Base-by-base conservation (phyloP, 257 asterid species). In the Fraxinus anomala region DNA sequence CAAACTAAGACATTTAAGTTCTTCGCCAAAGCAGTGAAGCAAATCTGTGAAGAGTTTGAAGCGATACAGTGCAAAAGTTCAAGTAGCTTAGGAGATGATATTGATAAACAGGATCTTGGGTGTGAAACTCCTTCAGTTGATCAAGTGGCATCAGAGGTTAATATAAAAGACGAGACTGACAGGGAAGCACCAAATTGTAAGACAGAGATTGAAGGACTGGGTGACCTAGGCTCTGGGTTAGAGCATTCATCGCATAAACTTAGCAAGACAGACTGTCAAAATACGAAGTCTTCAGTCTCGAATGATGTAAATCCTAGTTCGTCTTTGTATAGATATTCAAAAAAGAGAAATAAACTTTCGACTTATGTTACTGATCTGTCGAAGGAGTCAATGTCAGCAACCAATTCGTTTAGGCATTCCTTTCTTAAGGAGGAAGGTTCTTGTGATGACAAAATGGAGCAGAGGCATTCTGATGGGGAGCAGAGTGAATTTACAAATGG, bases 1-100 rank as follows among this genome's bases (percentile, higher is more conserved):
- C 88, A 80, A 83, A 94, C 90, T 61, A 94, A 92, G 83, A 86
- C 88, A 5, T 84, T 84, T 16, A 93, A 78, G 84, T 75, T 72
- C 78, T 94, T 94, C 79, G 88, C 94, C 68, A 88, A 88, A 80
- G 98, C 98, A n/a, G 94, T 91, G 76, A 83, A 82, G 78, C 90
- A 92, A 84, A 94, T 94, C 36, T 91, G 92, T 70, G 94, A 83
- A 74, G 97, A 91, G 85, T 94, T 86, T 72, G 97, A 89, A 67
- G 85, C 80, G 77, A 83, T 89, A 72, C 94, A 91, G 81, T 76
- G 30, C 72, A 82, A 87, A 80, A 87, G 81, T 74, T 81, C 83
- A 75, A 86, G 83, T 80, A 79, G 80, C 75, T 76, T 76, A 30
- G 82, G 85, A 74, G 92, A 84, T 83, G 92, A 88, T 69, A 82